Base-by-base conservation (phyloP, 371 early-diverging fungal genomes). In the Nematocida sp. region DNA sequence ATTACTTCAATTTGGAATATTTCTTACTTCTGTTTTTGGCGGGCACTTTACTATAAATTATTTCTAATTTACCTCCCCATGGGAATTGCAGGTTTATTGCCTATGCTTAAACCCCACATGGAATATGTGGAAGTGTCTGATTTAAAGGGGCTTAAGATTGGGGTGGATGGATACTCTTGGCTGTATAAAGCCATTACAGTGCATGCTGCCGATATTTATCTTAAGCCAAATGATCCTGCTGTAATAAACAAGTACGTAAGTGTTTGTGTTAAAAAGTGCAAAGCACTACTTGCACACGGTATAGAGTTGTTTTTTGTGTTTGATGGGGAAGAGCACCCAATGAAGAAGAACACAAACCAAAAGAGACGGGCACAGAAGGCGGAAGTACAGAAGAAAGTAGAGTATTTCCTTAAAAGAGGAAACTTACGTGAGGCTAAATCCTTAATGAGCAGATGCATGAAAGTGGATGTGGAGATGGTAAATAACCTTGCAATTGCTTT, bases 321-420 rank as follows among this genome's bases (percentile, higher is more conserved):
- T 88, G 98, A 98, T 85, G 99, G 99, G 40, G 93, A 92, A 15
- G 86, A 87, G 54, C 87, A 96, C 6, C 94, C 94, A 0, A 89
- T 92, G 55, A 97, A 97, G 84, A 82, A 85, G 23, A 82, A 73
- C 9, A 96, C 95, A 0, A 92, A 92, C 82, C 78, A 85, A 18
- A 90, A 91, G 40, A 89, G 97, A 18, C 75, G 86, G 66, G 58
- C 75, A 15, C 55, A 45, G 23, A 84, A 83, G 72, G 78, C 73
- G 1, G 74, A 76, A 62, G 50, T 44, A 13, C 71, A 57, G 73
- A 57, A 56, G 46, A 84, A 85, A 58, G 62, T 83, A 20, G 84
- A 84, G 46, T 3, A 42, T 1, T 64, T 55, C 15, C 20, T 85
- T 33, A 33, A 13, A 15, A 62, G 66, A 42, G 83, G 82, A 23